A percentile compares a stretch with the other conserved stretches of the same genome.
These are phyloP conservation scores for Russula emetica DNA, from an alignment of 768 basidiomycete species.

Conservation along the genomic window DNA sequence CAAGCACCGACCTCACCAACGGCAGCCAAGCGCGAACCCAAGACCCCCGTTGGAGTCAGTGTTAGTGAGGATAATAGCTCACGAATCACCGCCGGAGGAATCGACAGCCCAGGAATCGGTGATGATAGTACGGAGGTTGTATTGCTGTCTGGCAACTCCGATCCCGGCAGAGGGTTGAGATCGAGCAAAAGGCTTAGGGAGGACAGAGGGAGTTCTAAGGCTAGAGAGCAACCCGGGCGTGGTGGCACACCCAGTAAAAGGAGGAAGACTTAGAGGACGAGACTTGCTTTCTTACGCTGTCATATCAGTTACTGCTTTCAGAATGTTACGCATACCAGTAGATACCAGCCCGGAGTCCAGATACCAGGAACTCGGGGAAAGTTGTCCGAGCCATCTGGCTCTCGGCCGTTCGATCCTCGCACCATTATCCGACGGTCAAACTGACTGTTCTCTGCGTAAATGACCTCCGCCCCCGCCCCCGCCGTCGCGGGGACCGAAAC, in stretches of 20 bases:
- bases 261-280: conserved; percentile 4
- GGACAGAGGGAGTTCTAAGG: neutral
- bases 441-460: too few relatives aligned
- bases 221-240: neutral
- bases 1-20: conserved; percentile 17
- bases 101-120: neutral
- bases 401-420: too few relatives aligned
- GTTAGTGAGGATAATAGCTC: neutral
- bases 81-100: neutral
- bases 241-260: conserved; percentile 6
- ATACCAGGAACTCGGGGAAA: neutral
- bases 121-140: neutral
- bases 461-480: too few relatives aligned
- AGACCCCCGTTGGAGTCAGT: neutral
- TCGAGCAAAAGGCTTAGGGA: conserved; percentile 18
- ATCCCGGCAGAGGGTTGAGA: conserved; percentile 2
- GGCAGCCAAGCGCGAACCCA: neutral
- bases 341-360: neutral
- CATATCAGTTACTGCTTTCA: neutral
- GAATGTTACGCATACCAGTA: too few relatives aligned
- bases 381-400: too few relatives aligned
- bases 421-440: too few relatives aligned
- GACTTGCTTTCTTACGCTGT: too few relatives aligned
- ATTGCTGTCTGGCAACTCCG: neutral
- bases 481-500: too few relatives aligned